These are phyloP conservation scores for Neocallimastix lanati DNA, from an alignment of 192 early-diverging fungal genomes.

Conservation along the genomic window DNA sequence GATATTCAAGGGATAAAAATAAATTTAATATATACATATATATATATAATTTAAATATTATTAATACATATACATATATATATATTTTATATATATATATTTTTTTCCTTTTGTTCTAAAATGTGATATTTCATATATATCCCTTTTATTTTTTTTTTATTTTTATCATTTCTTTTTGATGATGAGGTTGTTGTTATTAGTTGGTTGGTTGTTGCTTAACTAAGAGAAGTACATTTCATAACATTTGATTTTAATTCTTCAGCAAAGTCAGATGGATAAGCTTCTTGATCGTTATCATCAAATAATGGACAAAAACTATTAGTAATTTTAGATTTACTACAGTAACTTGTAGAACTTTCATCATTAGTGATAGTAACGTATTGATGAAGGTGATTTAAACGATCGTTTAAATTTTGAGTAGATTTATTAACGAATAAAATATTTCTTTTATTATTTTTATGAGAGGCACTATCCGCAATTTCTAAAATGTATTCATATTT, in stretches of 20 bases:
- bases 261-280: neutral
- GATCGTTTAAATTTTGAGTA: neutral
- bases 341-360: neutral
- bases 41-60: too few relatives aligned
- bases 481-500: neutral
- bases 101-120: too few relatives aligned
- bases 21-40: too few relatives aligned
- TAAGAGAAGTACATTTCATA: neutral
- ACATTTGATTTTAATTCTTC: neutral
- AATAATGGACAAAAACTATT: neutral
- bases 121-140: too few relatives aligned
- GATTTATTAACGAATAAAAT: neutral
- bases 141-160: too few relatives aligned
- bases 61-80: too few relatives aligned
- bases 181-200: too few relatives aligned
- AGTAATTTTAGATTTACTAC: neutral
- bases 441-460: neutral
- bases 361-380: neutral
- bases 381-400: neutral
- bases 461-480: neutral
- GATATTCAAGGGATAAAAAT: too few relatives aligned
- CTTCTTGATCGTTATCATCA: neutral
- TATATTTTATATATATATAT: too few relatives aligned
- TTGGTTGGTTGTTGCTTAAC: too few relatives aligned
- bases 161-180: too few relatives aligned